Evolutionary conservation across 176 grass and related monocot genomes (phyloP).

Genomic region (Coix lacrymajobi): DNA sequence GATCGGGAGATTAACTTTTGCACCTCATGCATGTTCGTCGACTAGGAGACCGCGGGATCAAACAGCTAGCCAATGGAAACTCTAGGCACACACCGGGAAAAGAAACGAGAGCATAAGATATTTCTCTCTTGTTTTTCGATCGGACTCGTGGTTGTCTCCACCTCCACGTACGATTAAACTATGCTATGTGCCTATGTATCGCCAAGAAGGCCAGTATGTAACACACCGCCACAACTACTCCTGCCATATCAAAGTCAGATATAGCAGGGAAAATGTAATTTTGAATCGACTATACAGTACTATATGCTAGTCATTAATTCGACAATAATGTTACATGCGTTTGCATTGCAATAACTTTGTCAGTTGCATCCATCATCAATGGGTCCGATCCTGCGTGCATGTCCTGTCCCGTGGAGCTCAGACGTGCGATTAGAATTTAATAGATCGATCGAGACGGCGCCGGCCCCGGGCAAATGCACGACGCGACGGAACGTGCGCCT

Average conservation of each 20-base stretch:
- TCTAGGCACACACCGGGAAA: neutral
- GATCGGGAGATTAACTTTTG: neutral
- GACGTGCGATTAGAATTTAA: neutral
- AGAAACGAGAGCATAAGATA: conserved; percentile 26
- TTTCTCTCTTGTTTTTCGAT: neutral
- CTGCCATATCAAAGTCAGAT: neutral
- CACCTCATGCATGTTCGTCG: neutral
- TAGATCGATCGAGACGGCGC: neutral
- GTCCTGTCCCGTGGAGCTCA: neutral
- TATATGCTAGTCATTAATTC: neutral
- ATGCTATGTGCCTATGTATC: no score
- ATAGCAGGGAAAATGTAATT: neutral
- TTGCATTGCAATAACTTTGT: neutral
- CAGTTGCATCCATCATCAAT: neutral
- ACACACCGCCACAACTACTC: no score
- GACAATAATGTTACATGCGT: neutral
- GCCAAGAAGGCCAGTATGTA: neutral
- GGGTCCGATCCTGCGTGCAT: neutral
- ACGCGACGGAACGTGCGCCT: conserved; percentile 24
- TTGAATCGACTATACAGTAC: neutral
- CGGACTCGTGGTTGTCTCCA: neutral
- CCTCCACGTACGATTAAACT: neutral
- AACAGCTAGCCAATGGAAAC: conserved; percentile 5
- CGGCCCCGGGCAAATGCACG: neutral
- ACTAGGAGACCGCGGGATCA: conserved; percentile 25